phyloP scores from a whole-genome alignment of 2,329 filamentous ascomycete genomes.

The Lachnellula subtilissima region DNA sequence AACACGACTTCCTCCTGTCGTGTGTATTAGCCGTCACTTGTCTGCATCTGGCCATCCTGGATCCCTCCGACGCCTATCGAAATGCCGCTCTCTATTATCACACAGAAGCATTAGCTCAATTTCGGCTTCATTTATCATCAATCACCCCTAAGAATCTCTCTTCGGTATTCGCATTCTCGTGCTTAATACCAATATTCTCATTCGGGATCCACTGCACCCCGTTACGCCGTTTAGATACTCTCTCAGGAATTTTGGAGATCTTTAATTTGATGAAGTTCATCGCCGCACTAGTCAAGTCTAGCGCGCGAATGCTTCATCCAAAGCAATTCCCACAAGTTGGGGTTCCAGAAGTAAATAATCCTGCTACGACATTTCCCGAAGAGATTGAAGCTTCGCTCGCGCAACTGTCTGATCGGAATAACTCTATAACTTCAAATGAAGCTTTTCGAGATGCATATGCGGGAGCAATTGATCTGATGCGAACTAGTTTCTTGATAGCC shows the following conservation, averaged over 20 bases:
- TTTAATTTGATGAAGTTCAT: conserved; percentile 6
- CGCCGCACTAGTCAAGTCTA: not conserved
- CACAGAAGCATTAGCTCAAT: conserved; percentile 1
- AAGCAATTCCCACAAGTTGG: not conserved
- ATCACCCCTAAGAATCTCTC: conserved; percentile 5
- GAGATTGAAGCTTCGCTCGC: not conserved
- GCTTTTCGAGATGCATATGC: not conserved
- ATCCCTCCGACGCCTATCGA: conserved; percentile 3
- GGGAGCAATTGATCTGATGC: not conserved
- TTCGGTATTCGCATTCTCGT: conserved; percentile 11
- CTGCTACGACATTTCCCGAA: not conserved
- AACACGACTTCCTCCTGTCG: conserved; percentile 10
- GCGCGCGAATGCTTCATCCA: not conserved
- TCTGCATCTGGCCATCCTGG: conserved; percentile 7
- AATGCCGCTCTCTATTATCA: conserved; percentile 10
- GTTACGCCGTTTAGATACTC: not conserved
- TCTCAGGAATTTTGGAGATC: conserved; percentile 1
- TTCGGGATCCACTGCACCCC: conserved; percentile 2
- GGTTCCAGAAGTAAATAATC: not conserved
- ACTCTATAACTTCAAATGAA: not conserved
- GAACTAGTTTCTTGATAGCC: conserved; percentile 1
- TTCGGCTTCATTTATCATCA: conserved; percentile 1
- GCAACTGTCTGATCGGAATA: not conserved
- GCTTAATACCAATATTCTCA: conserved; percentile 7
- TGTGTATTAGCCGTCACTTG: conserved; percentile 11